These are phyloP conservation scores for Ogataea chonburiensis DNA, from an alignment of 805 yeast genomes.

Conservation along the genomic window DNA sequence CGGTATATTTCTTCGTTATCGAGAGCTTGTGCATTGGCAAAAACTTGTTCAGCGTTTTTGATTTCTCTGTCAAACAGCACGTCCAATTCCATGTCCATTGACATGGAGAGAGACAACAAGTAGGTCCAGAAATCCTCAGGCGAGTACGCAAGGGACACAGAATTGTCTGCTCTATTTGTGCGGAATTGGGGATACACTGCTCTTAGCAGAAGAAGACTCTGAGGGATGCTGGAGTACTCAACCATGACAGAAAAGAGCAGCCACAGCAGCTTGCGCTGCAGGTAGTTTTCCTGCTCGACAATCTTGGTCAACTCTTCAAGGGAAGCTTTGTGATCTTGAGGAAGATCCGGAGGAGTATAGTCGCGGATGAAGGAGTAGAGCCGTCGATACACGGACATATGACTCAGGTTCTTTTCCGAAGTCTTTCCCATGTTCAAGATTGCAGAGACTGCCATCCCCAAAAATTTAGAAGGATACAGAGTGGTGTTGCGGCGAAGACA, in stretches of 20 bases:
- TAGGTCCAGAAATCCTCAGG: conserved; percentile 28
- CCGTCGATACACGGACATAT: conserved; percentile 54
- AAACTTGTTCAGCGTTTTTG: conserved; percentile 41
- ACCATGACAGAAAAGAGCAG: conserved; percentile 57
- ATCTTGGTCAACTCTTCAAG: conserved; percentile 40
- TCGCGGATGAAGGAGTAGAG: conserved; percentile 61
- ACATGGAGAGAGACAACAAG: conserved; percentile 45
- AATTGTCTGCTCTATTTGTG: background rate
- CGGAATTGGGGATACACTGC: conserved; percentile 14
- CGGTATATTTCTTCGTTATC: conserved; percentile 41
- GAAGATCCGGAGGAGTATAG: conserved; percentile 47
- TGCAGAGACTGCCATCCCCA: conserved; percentile 65
- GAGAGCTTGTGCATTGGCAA: conserved; percentile 30
- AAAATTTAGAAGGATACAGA: conserved; percentile 73
- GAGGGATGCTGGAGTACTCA: conserved; percentile 22
- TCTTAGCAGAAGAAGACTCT: conserved; percentile 9
- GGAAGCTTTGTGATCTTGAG: conserved; percentile 38
- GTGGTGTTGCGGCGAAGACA: conserved; percentile 64
- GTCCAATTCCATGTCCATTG: conserved; percentile 66
- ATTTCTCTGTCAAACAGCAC: conserved; percentile 37
- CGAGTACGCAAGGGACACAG: background rate
- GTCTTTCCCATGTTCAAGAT: conserved; percentile 49
- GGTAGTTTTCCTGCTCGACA: conserved; percentile 53
- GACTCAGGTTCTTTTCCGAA: conserved; percentile 36
- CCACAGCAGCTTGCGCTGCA: conserved; percentile 65